Evolutionary conservation across 352 stramenopile genomes (phyloP).

Genomic region (Globisporangium heterothallicum): DNA sequence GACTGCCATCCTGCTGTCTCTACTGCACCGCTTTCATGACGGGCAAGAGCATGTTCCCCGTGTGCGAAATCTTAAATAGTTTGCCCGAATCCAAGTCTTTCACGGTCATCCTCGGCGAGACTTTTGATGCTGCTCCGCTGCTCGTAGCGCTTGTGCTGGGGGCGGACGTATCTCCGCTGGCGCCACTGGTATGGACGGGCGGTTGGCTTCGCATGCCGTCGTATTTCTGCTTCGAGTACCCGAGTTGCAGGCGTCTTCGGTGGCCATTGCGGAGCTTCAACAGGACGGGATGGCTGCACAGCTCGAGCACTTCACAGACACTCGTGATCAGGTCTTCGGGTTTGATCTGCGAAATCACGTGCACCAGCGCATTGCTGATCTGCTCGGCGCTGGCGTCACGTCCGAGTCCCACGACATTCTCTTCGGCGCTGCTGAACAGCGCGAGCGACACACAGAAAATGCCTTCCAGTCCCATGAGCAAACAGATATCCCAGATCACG

Average conservation of each 20-base stretch:
- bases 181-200: neutral
- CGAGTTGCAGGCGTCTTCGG: slow-evolving; percentile 50
- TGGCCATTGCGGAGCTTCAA: slow-evolving; percentile 77
- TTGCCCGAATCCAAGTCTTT: slow-evolving; percentile 68
- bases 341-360: slow-evolving; percentile 35
- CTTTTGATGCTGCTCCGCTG: neutral
- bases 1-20: neutral
- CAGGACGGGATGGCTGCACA: slow-evolving; percentile 68
- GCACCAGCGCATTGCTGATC: slow-evolving; percentile 58
- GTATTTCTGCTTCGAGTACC: slow-evolving; percentile 24
- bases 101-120: slow-evolving; percentile 40
- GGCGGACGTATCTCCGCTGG: neutral
- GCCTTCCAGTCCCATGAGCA: slow-evolving; percentile 74
- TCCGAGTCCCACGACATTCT: slow-evolving; percentile 39
- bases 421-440: slow-evolving; percentile 59
- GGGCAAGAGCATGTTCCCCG: slow-evolving; percentile 54
- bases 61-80: slow-evolving; percentile 60
- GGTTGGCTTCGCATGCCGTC: slow-evolving; percentile 1
- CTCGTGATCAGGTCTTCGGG: slow-evolving; percentile 65
- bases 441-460: slow-evolving; percentile 73
- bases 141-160: slow-evolving; percentile 6
- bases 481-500: slow-evolving; percentile 73
- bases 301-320: slow-evolving; percentile 76
- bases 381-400: slow-evolving; percentile 46
- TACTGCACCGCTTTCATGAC: slow-evolving; percentile 9